A percentile compares a stretch with the other conserved stretches of the same genome.
Conservation (phyloP, 805 yeast genomes). For the Wickerhamiella galacta region DNA sequence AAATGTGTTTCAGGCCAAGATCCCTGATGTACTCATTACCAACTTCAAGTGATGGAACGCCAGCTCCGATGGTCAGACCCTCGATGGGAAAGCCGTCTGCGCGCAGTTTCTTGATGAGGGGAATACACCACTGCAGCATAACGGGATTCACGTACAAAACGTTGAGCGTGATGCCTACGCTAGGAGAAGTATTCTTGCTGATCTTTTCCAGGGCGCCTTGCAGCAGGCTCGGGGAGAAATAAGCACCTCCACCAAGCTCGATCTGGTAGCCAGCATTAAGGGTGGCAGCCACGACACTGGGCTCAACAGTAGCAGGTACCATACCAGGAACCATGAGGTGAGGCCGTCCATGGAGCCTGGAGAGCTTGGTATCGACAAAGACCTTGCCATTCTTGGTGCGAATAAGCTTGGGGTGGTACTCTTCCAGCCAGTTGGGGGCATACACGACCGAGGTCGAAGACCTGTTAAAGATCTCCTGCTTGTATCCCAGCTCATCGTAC, state of each 20-base stretch:
- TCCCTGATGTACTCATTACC: conserved; percentile 91
- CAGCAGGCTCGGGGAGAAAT: conserved; percentile 59
- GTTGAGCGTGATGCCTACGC: conserved; percentile 81
- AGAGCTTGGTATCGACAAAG: conserved; percentile 85
- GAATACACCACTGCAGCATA: conserved; percentile 98
- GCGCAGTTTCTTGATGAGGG: conserved; percentile 77
- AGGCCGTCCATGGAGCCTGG: conserved; percentile 80
- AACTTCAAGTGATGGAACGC: conserved; percentile 96
- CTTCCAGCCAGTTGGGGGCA: conserved; percentile 82
- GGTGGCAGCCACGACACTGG: conserved; percentile 86
- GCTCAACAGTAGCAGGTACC: conserved; percentile 93
- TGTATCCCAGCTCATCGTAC: conserved; percentile 84
- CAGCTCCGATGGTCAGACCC: conserved; percentile 95
- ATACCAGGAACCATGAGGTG: conserved; percentile 98
- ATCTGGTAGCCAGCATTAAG: conserved; percentile 93
- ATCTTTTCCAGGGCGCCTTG: conserved; percentile 60
- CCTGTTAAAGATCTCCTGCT: conserved; percentile 81
- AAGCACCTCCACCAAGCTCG: conserved; percentile 99
- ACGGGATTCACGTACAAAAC: conserved; percentile 92
- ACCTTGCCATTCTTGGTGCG: conserved; percentile 49
- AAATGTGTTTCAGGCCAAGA: conserved; percentile 81
- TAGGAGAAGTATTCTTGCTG: conserved; percentile 54
- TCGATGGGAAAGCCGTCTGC: conserved; percentile 89
- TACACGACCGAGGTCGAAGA: conserved; percentile 47
- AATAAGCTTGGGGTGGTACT: conserved; percentile 71